Evolutionary conservation across 257 asterid species (phyloP).

Genomic region (Plantago elongata): DNA sequence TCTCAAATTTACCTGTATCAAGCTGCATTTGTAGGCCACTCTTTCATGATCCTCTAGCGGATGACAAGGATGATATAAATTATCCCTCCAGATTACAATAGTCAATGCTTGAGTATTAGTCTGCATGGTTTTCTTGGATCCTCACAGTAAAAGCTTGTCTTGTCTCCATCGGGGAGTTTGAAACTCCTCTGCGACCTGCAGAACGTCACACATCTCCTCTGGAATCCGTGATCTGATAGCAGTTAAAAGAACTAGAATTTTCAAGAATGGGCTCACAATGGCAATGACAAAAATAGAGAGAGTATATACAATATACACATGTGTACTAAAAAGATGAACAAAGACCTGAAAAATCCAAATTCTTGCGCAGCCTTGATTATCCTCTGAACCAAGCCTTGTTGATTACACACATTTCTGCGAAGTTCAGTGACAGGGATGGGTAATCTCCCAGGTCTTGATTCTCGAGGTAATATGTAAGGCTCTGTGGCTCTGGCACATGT

Average conservation of each 20-base stretch:
- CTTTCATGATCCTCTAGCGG: conserved; percentile 24
- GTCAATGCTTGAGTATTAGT: conserved; percentile 23
- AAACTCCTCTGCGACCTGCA: conserved; percentile 27
- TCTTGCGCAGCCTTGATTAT: conserved; percentile 30
- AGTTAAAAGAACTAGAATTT: background rate
- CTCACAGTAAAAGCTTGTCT: conserved; percentile 14
- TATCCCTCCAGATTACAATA: conserved; percentile 31
- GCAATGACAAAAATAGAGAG: background rate
- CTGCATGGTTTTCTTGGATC: conserved; percentile 18
- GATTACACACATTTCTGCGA: background rate
- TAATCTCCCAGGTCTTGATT: conserved; percentile 7
- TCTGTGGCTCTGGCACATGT: conserved; percentile 15
- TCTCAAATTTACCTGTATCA: conserved; percentile 21
- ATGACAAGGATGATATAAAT: conserved; percentile 23
- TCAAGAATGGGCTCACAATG: no score
- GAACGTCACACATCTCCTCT: conserved; percentile 7
- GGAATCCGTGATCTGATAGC: conserved; percentile 38
- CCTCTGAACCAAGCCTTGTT: conserved; percentile 13
- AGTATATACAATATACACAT: background rate
- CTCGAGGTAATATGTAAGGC: conserved; percentile 15
- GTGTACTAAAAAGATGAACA: background rate
- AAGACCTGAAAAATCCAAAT: conserved; percentile 42
- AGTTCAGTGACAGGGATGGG: conserved; percentile 17
- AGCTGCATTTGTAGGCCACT: conserved; percentile 29
- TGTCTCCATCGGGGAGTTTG: conserved; percentile 23